Percentiles rank a stretch among this genome's conserved stretches.
Conservation (phyloP, 2,329 filamentous ascomycete species). For the Penicillium glabrum region DNA sequence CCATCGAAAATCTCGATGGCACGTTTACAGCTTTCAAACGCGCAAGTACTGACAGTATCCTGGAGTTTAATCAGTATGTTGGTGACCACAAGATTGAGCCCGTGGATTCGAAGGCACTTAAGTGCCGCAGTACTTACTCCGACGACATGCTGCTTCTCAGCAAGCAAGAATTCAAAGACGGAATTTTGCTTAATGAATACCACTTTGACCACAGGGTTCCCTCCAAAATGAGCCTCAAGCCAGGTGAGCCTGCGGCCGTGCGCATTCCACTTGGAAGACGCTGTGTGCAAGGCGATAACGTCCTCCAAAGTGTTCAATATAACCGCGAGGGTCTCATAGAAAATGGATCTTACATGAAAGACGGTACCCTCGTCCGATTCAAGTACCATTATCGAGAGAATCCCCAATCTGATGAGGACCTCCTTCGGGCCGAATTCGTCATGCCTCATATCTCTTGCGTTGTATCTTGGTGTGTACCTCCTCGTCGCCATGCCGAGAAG, state of each 20-base stretch:
- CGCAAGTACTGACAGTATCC: slow-evolving; percentile 36
- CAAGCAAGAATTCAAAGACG: slow-evolving; percentile 48
- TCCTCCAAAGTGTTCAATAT: slow-evolving; percentile 51
- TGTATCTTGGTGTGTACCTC: slow-evolving; percentile 56
- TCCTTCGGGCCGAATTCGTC: slow-evolving; percentile 57
- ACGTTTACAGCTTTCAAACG: slow-evolving; percentile 53
- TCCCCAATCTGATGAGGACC: slow-evolving; percentile 54
- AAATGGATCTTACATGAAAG: slow-evolving; percentile 54
- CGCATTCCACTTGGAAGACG: slow-evolving; percentile 48
- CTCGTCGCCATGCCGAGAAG: slow-evolving; percentile 51
- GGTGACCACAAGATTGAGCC: slow-evolving; percentile 49
- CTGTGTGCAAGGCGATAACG: slow-evolving; percentile 48
- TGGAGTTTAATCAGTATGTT: slow-evolving; percentile 41
- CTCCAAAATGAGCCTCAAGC: slow-evolving; percentile 25
- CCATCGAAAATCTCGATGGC: slow-evolving; percentile 51
- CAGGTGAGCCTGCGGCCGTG: slow-evolving; percentile 23
- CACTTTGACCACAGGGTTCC: slow-evolving; percentile 48
- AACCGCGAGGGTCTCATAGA: slow-evolving; percentile 55
- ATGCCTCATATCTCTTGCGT: slow-evolving; percentile 55
- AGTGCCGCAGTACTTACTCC: slow-evolving; percentile 50
- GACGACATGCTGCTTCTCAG: slow-evolving; percentile 46
- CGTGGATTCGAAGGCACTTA: slow-evolving; percentile 40
- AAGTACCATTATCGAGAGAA: slow-evolving; percentile 57
- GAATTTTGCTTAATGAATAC: slow-evolving; percentile 47
- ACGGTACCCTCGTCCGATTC: slow-evolving; percentile 54